Percentiles rank a stretch among this genome's conserved stretches.
Evolutionary conservation across 2,329 filamentous ascomycete species (phyloP).

Genomic region (Lecanicillium sp.): DNA sequence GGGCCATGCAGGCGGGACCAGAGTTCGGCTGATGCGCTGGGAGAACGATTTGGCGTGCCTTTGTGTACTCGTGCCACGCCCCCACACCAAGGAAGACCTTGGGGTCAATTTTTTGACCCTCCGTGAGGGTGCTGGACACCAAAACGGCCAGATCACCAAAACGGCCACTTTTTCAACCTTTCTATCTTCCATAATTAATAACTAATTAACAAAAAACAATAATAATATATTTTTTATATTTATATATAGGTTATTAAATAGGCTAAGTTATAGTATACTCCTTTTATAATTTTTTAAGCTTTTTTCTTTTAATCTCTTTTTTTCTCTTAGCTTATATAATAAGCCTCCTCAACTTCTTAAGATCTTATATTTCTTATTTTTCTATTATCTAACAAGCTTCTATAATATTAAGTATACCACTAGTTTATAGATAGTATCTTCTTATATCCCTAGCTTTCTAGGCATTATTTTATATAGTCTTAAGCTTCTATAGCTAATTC

Average conservation of each 20-base stretch:
- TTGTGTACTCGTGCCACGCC: no score
- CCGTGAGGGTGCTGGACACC: no score
- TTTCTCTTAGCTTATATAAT: background rate
- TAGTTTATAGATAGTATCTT: background rate
- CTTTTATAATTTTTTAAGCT: background rate
- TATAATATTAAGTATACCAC: background rate
- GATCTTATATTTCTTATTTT: no score
- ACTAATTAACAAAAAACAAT: background rate
- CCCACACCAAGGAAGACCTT: no score
- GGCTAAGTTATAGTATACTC: no score
- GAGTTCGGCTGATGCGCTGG: no score
- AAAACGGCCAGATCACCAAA: no score
- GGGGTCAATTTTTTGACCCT: no score
- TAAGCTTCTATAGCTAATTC: background rate
- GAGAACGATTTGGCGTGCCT: no score
- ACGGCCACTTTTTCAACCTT: no score
- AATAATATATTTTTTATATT: background rate
- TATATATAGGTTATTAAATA: background rate
- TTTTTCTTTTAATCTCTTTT: background rate
- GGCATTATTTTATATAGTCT: background rate
- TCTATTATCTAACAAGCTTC: background rate
- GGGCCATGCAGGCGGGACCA: no score
- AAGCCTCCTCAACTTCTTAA: background rate
- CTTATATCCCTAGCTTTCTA: background rate
- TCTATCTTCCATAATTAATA: background rate